Evolutionary conservation across 2,329 filamentous ascomycete species (phyloP), one percentile per base, ranked within the genome.

Genomic region (Arthroderma uncinatum): DNA sequence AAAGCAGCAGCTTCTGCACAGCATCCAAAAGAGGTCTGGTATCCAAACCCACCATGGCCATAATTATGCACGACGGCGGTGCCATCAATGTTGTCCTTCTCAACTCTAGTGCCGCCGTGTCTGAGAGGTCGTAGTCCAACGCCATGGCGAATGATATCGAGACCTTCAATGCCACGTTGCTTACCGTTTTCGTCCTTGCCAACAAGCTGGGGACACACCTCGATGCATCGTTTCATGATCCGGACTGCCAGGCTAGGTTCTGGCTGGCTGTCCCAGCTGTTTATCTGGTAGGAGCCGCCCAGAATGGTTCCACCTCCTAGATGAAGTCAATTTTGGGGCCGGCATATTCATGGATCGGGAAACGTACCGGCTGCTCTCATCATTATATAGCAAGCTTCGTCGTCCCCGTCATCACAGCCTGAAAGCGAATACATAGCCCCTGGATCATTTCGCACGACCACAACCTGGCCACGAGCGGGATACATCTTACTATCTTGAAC

Each of bases 381-480:
- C 90, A 96, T 95, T 52, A 87, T 78, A 68, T 96, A 96, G 58
- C 81, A 75, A 3, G 84, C 75, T 70, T 95, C 90, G 34, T 85
- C 83, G 0, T 77, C 74, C 1, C 81, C 84, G 64, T 93, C 87
- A 53, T 89, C 85, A 0, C 83, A 86, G 42, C 87, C 86, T 9
- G 85, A 89, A 12, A 80, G 78, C 5, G 79, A 79, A 52, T 81
- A 70, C 87, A 94, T 92, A 34, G 80, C 74, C 9, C 81, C 80
- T 0, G 84, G 80, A 66, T 87, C 83, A 71, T 95, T 95, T 58
- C 89, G 78, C 21, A 95, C 89, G 0, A 95, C 70, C 0, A 94
- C 87, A 14, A 88, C 82, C 72, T 97, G 92, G 3, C 89, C 92
- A 2, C 92, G 82, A 1, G 82, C 84, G 0, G 92, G 91, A 56